phyloP scores from a whole-genome alignment of 1,284 basidiomycete species.

The Fomes fomentarius region DNA sequence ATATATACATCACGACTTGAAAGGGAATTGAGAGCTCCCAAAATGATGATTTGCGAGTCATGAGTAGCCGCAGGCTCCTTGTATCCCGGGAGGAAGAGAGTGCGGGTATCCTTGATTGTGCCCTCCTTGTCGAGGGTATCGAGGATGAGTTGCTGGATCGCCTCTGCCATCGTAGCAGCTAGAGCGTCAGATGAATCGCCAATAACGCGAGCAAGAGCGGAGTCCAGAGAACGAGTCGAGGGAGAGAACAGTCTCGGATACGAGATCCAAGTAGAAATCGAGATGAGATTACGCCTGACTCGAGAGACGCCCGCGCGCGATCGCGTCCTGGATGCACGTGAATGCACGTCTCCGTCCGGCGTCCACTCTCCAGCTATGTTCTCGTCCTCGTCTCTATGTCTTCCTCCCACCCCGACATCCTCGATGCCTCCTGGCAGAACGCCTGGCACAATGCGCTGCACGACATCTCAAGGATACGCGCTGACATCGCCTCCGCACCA shows the following conservation, averaged over 20 bases:
- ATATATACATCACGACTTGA: constrained; percentile 79
- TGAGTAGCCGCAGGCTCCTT: constrained; percentile 59
- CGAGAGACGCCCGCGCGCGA: constrained; percentile 19
- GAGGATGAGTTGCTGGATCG: constrained; percentile 80
- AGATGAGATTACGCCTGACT: constrained; percentile 19
- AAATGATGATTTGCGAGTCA: constrained; percentile 80
- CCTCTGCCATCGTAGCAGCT: constrained; percentile 75
- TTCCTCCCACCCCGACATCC: constrained; percentile 21
- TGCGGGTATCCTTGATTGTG: constrained; percentile 76
- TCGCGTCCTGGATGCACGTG: constrained; percentile 19
- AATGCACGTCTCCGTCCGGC: constrained; percentile 12
- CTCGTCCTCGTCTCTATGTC: constrained; percentile 25
- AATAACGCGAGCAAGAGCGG: background rate
- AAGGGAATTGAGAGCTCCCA: constrained; percentile 89
- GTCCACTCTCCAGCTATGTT: constrained; percentile 18
- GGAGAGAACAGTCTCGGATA: constrained; percentile 9
- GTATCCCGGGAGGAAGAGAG: constrained; percentile 70
- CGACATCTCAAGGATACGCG: constrained; percentile 49
- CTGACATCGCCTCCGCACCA: constrained; percentile 36
- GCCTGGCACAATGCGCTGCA: constrained; percentile 67
- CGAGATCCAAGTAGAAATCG: constrained; percentile 9
- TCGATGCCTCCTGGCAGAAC: constrained; percentile 50
- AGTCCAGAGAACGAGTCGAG: background rate
- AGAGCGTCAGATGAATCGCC: background rate
- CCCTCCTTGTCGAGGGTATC: constrained; percentile 65